Conservation (phyloP, 352 stramenopile species). For the Phytophthora hibernalis region DNA sequence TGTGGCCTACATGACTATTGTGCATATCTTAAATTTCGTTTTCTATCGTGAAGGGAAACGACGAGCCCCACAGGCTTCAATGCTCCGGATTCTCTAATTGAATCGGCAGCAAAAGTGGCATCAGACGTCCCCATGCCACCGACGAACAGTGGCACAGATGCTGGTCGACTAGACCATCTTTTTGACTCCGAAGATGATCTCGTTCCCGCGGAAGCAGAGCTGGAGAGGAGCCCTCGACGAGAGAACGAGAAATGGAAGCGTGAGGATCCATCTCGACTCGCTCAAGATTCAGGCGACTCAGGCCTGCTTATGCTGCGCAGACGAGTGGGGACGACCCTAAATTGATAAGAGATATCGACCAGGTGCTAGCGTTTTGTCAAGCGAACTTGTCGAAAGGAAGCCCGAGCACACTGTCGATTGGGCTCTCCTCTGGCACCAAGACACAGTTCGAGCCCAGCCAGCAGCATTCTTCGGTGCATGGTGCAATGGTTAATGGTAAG, state of each 20-base stretch:
- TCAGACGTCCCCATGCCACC: not conserved
- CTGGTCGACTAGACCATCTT: not conserved
- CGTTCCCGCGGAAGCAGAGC: not conserved
- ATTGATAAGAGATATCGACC: slow-evolving; percentile 6
- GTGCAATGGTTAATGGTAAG: no score
- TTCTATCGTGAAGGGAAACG: not conserved
- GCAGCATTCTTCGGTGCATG: slow-evolving; percentile 22
- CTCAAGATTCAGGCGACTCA: no score
- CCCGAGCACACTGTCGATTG: not conserved
- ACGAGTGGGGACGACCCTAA: no score
- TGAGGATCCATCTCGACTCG: not conserved
- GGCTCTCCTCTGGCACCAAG: not conserved
- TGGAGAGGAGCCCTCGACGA: not conserved
- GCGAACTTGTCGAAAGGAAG: not conserved
- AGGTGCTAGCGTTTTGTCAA: slow-evolving; percentile 7
- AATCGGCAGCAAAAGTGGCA: not conserved
- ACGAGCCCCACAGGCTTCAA: no score
- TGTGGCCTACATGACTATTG: not conserved
- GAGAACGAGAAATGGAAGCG: not conserved
- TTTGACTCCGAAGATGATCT: not conserved
- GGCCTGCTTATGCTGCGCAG: no score
- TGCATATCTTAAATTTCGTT: not conserved
- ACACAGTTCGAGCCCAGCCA: slow-evolving; percentile 8
- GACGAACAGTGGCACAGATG: no score
- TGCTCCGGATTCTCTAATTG: not conserved